These are phyloP conservation scores for Alliaria petiolata DNA, from an alignment of 345 rosid genomes.

Conservation along the genomic window DNA sequence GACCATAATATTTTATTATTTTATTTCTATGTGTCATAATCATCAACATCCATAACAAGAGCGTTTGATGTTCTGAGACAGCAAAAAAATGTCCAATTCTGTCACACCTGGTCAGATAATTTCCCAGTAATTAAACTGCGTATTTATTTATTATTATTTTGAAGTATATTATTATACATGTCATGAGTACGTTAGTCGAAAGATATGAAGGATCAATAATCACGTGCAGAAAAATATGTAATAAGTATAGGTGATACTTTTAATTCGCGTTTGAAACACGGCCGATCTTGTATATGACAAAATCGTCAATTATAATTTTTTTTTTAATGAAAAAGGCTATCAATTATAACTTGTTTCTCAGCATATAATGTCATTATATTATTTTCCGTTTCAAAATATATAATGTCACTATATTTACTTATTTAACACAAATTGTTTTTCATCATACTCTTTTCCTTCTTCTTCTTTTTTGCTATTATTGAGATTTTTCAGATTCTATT, in stretches of 20 bases:
- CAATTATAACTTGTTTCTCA: too few relatives aligned
- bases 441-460: too few relatives aligned
- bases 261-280: neutral
- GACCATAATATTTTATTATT: neutral
- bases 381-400: too few relatives aligned
- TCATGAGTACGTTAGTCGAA: constrained; percentile 16
- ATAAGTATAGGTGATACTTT: constrained; percentile 19
- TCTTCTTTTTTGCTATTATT: too few relatives aligned
- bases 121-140: constrained; percentile 4
- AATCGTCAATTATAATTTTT: too few relatives aligned
- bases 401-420: too few relatives aligned
- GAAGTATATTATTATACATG: constrained; percentile 1
- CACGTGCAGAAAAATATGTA: constrained; percentile 19
- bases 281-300: neutral
- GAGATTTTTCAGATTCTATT: too few relatives aligned
- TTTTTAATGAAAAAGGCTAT: too few relatives aligned
- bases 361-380: too few relatives aligned
- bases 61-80: constrained; percentile 32
- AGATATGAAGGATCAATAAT: constrained; percentile 13
- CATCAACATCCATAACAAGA: constrained; percentile 24
- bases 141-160: neutral
- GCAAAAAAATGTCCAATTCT: constrained; percentile 20
- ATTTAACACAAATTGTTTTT: too few relatives aligned
- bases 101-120: constrained; percentile 32
- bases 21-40: constrained; percentile 17